Base-by-base conservation (phyloP, 805 yeast species). In the Sugiyamaella americana region DNA sequence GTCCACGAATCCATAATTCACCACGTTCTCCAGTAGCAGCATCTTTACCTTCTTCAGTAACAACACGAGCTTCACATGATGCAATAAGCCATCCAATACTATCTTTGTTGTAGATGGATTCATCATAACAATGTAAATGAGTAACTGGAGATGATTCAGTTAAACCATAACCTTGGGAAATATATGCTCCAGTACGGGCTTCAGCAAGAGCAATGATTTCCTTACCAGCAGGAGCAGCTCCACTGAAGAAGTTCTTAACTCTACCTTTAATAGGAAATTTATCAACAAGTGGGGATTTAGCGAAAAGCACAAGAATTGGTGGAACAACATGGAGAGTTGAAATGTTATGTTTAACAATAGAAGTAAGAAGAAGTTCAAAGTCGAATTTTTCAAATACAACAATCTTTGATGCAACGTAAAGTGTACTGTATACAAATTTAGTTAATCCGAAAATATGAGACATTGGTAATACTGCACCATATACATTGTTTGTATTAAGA, bases 361-460 rank as follows among this genome's bases (percentile, higher is more conserved):
- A 43, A n/a, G 51, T 39, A 21, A 67, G 56, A 17, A 65, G 48
- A 6, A 47, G 43, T 43, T 51, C 62, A n/a, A 67, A 59, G 20
- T 68, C 69, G 40, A 68, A 67, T 37, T 53, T 52, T 16, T 57
- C 53, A 43, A 63, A 60, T 11, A 62, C 57, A 4, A 64, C 57
- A 5, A 49, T 47, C 11, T 47, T 44, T 10, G 41, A 38, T 18
- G 59, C 65, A 5, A 19, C 17, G 41, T 61, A 62, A 53, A 84
- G 88, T 24, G 76, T 71, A 51, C 82, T 67, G 24, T 79, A 77
- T 21, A 82, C 91, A 57, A 91, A 91, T 68, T 84, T 85, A 51
- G 91, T 87, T 37, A 80, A 75, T 47, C 93, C 89, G n/a, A 65
- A 60, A 18, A 68, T 62, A 37, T 55, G 58, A 11, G 54, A 51